Evolutionary conservation across 371 early-diverging fungal genomes (phyloP).

Genomic region (Mucor mucedo): DNA sequence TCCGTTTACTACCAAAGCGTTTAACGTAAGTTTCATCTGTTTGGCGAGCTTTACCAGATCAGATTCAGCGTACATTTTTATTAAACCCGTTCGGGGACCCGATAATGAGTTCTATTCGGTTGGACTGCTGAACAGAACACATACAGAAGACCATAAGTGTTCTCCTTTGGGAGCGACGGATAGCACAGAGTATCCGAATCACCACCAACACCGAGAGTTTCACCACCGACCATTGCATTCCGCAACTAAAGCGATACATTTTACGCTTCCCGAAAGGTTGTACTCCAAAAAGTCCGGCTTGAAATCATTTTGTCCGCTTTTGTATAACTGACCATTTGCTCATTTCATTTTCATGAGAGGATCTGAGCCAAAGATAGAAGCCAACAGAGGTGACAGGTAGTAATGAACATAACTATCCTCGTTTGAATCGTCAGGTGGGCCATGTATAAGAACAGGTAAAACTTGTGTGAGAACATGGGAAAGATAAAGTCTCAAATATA

Average conservation of each 20-base stretch:
- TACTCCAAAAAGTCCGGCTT: slow-evolving; percentile 21
- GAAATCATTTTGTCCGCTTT: neutral
- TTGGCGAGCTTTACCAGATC: no score
- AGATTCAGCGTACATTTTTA: no score
- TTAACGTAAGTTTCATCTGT: no score
- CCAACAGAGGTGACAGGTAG: slow-evolving; percentile 19
- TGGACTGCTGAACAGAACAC: no score
- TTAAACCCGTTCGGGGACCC: no score
- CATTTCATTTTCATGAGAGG: slow-evolving; percentile 17
- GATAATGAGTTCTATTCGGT: no score
- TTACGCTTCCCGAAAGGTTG: slow-evolving; percentile 13
- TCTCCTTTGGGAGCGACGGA: no score
- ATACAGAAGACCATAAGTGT: no score
- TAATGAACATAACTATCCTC: slow-evolving; percentile 20
- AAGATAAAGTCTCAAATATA: no score
- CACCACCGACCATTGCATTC: neutral
- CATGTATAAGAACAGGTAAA: slow-evolving; percentile 18
- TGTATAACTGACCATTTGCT: slow-evolving; percentile 15
- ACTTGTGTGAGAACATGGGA: slow-evolving; percentile 20
- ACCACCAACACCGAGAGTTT: no score
- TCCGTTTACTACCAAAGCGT: no score
- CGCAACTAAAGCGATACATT: slow-evolving; percentile 14
- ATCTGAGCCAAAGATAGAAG: slow-evolving; percentile 12
- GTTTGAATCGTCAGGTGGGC: slow-evolving; percentile 13
- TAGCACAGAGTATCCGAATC: no score